These are phyloP conservation scores for Casuarina glauca DNA, from an alignment of 306 rosid species.

Conservation along the genomic window DNA sequence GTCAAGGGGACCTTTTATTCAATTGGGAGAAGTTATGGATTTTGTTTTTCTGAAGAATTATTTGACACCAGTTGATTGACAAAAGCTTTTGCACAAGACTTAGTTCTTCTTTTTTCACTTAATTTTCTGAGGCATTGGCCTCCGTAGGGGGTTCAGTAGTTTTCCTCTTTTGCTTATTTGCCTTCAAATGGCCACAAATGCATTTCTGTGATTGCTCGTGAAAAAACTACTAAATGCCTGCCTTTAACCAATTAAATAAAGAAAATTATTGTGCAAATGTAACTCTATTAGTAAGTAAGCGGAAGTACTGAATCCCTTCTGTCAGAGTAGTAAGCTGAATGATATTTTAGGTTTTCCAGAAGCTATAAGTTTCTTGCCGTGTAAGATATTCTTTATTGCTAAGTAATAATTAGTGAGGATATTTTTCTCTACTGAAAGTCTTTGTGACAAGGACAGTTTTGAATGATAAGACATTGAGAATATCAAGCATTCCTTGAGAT, in stretches of 20 bases:
- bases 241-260: neutral
- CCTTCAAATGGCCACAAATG: neutral
- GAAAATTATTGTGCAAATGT: neutral
- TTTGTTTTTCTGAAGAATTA: too few relatives aligned
- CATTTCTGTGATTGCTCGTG: neutral
- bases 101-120: neutral
- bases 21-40: too few relatives aligned
- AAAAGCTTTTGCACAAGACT: neutral
- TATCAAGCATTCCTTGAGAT: neutral
- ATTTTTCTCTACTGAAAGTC: neutral
- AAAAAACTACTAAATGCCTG: neutral
- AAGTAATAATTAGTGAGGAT: neutral
- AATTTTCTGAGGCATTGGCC: neutral
- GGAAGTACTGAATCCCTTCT: neutral
- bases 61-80: neutral
- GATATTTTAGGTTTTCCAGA: neutral
- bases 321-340: neutral
- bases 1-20: too few relatives aligned
- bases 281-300: neutral
- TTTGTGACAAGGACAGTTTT: neutral
- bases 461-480: neutral
- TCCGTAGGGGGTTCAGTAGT: neutral
- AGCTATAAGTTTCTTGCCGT: neutral
- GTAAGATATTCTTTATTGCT: conserved; percentile 1
- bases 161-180: neutral